phyloP scores from a whole-genome alignment of 495 filamentous ascomycete genomes.

The Penicillium goetzii region DNA sequence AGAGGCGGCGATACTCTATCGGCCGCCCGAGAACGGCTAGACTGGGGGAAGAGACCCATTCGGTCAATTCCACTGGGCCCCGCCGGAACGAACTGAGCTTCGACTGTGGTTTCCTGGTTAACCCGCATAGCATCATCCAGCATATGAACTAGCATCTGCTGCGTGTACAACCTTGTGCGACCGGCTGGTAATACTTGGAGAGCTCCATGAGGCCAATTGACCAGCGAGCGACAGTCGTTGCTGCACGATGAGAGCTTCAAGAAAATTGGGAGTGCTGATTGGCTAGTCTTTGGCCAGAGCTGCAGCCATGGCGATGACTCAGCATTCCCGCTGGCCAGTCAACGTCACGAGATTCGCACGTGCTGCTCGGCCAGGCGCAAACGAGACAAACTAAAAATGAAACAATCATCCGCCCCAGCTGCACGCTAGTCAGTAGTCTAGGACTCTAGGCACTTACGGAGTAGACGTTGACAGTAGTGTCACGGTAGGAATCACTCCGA shows the following conservation, averaged over 20 bases:
- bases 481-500: not conserved
- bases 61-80: not conserved
- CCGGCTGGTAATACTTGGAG: not conserved
- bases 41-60: slow-evolving; percentile 3
- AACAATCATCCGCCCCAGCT: not conserved
- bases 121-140: not conserved
- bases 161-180: not conserved
- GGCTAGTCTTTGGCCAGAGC: not conserved
- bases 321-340: not conserved
- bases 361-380: not conserved
- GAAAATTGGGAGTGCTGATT: not conserved
- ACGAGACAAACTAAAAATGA: not conserved
- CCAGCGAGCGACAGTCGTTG: not conserved
- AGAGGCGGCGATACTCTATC: slow-evolving; percentile 20
- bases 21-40: slow-evolving; percentile 26
- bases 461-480: no score
- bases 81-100: not conserved
- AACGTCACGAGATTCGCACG: not conserved
- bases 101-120: not conserved
- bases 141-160: not conserved
- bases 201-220: not conserved
- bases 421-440: not conserved
- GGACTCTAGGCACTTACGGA: not conserved
- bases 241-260: not conserved
- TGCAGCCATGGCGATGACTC: not conserved